Conservation (phyloP, 2,329 filamentous ascomycete genomes). For the Ophiocordyceps camponoti-saundersi region DNA sequence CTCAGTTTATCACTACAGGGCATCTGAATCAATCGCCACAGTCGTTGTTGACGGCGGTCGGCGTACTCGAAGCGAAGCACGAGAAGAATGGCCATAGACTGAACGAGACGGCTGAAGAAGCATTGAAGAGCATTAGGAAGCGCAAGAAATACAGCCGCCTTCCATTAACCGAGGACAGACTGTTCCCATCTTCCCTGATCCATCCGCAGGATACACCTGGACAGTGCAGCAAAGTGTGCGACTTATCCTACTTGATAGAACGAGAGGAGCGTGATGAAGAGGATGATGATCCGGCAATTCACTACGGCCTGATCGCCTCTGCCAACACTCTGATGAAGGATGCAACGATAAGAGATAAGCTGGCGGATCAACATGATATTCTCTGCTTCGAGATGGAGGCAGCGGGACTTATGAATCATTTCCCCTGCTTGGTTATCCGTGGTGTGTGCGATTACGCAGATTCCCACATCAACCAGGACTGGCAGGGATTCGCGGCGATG, state of each 20-base stretch:
- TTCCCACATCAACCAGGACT: not conserved
- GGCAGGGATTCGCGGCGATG: not conserved
- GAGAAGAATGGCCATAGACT: not conserved
- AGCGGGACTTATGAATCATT: not conserved
- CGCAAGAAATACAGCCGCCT: not conserved
- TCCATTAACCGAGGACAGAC: not conserved
- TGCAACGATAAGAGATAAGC: not conserved
- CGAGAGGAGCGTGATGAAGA: not conserved
- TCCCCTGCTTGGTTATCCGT: not conserved
- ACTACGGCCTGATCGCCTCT: not conserved
- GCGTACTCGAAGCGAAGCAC: not conserved
- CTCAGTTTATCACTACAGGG: not conserved
- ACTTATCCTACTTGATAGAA: not conserved
- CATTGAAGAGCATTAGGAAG: not conserved
- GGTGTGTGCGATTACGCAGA: not conserved
- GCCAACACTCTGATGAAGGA: not conserved
- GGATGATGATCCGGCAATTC: not conserved
- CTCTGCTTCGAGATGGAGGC: slow-evolving; percentile 8
- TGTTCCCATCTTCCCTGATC: not conserved
- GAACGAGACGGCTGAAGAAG: not conserved
- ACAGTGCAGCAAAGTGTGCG: not conserved
- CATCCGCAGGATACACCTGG: not conserved
- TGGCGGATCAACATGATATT: not conserved
- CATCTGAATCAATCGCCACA: not conserved
- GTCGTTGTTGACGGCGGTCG: not conserved